A percentile compares a stretch with the other conserved stretches of the same genome.
phyloP scores from a whole-genome alignment of 2,329 filamentous ascomycete species.

The Fusarium chlamydosporum region DNA sequence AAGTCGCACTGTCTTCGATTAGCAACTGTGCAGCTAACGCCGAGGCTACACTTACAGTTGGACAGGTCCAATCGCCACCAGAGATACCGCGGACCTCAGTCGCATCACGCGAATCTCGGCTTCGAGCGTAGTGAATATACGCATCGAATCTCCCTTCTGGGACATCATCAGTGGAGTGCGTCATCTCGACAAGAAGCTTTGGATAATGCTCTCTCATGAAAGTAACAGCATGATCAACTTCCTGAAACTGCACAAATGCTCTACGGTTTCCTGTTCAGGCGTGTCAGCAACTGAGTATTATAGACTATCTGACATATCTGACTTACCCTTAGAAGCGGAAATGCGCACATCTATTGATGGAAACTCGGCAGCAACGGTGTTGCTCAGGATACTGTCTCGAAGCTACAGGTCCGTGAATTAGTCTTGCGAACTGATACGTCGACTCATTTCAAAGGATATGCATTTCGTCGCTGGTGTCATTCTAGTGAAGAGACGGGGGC shows the following conservation, averaged over 20 bases:
- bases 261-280: slow-evolving; percentile 55
- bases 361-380: slow-evolving; percentile 55
- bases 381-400: slow-evolving; percentile 55
- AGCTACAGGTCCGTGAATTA: slow-evolving; percentile 53
- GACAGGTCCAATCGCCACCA: slow-evolving; percentile 56
- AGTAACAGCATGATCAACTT: slow-evolving; percentile 57
- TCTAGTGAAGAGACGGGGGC: slow-evolving; percentile 17
- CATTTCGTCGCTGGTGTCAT: slow-evolving; percentile 19
- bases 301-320: background rate
- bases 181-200: slow-evolving; percentile 56
- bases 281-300: slow-evolving; percentile 31
- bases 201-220: slow-evolving; percentile 62
- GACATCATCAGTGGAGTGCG: slow-evolving; percentile 56
- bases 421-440: slow-evolving; percentile 45
- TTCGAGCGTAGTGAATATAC: slow-evolving; percentile 60
- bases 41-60: slow-evolving; percentile 50
- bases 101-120: slow-evolving; percentile 55
- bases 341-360: slow-evolving; percentile 59
- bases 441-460: slow-evolving; percentile 26
- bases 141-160: slow-evolving; percentile 57
- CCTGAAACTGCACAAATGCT: slow-evolving; percentile 61
- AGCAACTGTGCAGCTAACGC: slow-evolving; percentile 19
- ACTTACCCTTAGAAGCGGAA: slow-evolving; percentile 54
- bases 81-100: slow-evolving; percentile 40
- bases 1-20: slow-evolving; percentile 56